Percentiles rank a stretch among this genome's conserved stretches.
Evolutionary conservation across 164 flowering plant species (phyloP).

Genomic region (Piper longum): DNA sequence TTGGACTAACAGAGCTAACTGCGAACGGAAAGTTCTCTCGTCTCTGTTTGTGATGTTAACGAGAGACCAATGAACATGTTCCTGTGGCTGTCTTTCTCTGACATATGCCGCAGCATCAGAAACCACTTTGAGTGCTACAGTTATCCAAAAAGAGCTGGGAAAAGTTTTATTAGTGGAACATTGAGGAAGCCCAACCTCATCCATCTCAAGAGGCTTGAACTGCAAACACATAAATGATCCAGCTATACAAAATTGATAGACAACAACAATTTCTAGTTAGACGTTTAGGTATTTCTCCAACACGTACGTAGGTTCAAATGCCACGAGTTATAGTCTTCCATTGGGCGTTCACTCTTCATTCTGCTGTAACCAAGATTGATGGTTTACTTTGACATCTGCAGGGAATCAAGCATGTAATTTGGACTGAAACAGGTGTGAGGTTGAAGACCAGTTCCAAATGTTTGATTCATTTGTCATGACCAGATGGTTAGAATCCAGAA

Average conservation of each 20-base stretch:
- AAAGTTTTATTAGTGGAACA: neutral
- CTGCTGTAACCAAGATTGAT: no score
- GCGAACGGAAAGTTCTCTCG: neutral
- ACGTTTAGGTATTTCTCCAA: neutral
- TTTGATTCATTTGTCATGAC: neutral
- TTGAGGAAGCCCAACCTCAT: neutral
- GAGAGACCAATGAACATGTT: conserved; percentile 38
- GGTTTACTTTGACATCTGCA: no score
- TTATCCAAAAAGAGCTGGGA: neutral
- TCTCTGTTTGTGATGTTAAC: conserved; percentile 9
- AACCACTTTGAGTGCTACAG: neutral
- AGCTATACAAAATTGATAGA: neutral
- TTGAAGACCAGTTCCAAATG: neutral
- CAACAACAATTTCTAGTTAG: neutral
- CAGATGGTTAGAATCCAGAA: neutral
- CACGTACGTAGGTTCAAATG: neutral
- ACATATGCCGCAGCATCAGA: conserved; percentile 14
- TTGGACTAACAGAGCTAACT: no score
- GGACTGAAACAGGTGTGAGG: neutral
- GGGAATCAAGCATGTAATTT: no score
- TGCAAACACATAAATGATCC: neutral
- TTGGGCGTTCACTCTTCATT: no score
- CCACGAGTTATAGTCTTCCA: neutral
- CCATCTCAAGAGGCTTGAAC: neutral
- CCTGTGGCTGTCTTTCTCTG: conserved; percentile 47